Percentiles rank a stretch among this genome's conserved stretches.
phyloP scores from a whole-genome alignment of 1,284 basidiomycete species.

The Earliella scabrosa region DNA sequence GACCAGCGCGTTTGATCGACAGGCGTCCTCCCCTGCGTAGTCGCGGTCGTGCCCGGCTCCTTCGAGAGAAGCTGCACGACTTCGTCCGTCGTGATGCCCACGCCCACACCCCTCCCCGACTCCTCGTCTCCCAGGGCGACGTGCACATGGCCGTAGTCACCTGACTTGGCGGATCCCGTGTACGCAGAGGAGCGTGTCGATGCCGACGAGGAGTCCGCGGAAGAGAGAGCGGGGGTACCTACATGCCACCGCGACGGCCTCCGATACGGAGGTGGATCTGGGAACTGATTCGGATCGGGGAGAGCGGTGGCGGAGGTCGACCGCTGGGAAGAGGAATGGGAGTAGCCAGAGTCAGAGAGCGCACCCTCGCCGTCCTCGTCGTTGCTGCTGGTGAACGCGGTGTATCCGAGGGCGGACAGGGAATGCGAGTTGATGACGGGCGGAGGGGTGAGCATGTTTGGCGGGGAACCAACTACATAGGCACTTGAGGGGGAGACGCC shows the following conservation, averaged over 20 bases:
- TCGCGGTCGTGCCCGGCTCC: slow-evolving; percentile 49
- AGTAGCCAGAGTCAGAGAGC: slow-evolving; percentile 42
- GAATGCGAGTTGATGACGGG: slow-evolving; percentile 23
- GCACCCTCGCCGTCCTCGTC: slow-evolving; percentile 43
- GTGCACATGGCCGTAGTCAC: slow-evolving; percentile 67
- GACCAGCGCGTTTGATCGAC: slow-evolving; percentile 66
- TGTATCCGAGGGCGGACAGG: slow-evolving; percentile 25
- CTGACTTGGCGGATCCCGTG: slow-evolving; percentile 67
- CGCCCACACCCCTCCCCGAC: slow-evolving; percentile 47
- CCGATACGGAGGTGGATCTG: slow-evolving; percentile 57
- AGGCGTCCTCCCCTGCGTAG: slow-evolving; percentile 46
- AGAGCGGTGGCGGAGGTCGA: slow-evolving; percentile 51
- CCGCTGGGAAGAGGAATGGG: slow-evolving; percentile 47
- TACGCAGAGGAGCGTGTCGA: slow-evolving; percentile 80
- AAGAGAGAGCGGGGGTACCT: slow-evolving; percentile 57
- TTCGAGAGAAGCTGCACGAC: slow-evolving; percentile 62
- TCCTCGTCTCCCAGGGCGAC: slow-evolving; percentile 68
- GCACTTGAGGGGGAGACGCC: slow-evolving; percentile 35
- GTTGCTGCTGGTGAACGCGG: slow-evolving; percentile 27
- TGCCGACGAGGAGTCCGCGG: slow-evolving; percentile 65
- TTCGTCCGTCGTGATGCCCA: slow-evolving; percentile 66
- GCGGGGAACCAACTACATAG: slow-evolving; percentile 36
- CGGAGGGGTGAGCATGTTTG: slow-evolving; percentile 22
- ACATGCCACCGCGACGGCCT: slow-evolving; percentile 41
- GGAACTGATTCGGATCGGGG: slow-evolving; percentile 67